Evolutionary conservation across 2,329 filamentous ascomycete genomes (phyloP), one percentile per base, ranked within the genome.

Genomic region (Passalora sequoiae): DNA sequence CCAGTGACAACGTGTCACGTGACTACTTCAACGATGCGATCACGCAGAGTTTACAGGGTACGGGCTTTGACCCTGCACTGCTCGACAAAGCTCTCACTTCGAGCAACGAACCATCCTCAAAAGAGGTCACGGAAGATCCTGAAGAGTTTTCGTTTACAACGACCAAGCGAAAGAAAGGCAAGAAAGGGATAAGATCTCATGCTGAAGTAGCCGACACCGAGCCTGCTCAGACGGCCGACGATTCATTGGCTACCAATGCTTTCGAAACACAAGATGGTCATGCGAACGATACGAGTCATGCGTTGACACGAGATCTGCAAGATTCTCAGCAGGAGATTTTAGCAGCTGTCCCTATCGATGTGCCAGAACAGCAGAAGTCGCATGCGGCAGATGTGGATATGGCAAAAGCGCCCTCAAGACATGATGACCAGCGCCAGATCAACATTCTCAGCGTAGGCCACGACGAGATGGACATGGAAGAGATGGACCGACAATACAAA

Each of bases 121-220:
- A 40, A 4, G 51, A 51, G 8, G 38, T 40, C 25, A 41, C 46
- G 9, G 54, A 57, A 16, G 59, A 62, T 10, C 50, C 55, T 6
- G 55, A 60, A 10, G 60, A 62, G 10, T 58, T 60, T 36, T 54
- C 58, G 40, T 49, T 65, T 55, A 53, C 63, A 44, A 60, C 63
- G 36, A 65, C 64, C 40, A 65, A 66, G 47, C 63, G 65, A 29
- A 72, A 69, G 54, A 73, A 71, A 56, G 59, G 57, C 24, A 73
- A 69, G 61, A 72, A 71, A 48, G 58, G 60, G 6, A 73, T 72
- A 59, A 70, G 72, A 57, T 19, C 46, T 7, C 27, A 38, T 15
- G 24, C 30, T 7, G 35, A 41, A 6, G 25, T 33, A 30, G 38
- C 4, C 17, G 27, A 6, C 28, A 41, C 12, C 36, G 40, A 52